Conservation (phyloP, 176 grass and related monocot genomes). For the Zoysia japonica region DNA sequence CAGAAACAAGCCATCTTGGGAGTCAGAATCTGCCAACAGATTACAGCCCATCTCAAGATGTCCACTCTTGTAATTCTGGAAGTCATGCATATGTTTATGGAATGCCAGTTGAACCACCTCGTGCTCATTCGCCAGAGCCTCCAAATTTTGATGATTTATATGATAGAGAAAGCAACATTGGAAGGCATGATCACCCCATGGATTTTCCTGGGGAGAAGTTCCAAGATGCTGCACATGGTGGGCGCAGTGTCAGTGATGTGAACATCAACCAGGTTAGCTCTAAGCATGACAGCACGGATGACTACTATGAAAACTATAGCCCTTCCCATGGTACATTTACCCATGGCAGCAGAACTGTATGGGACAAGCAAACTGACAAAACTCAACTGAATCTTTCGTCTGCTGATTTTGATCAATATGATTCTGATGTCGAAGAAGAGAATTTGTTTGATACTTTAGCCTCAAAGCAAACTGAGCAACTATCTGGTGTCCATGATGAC, state of each 20-base stretch:
- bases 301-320: constrained; percentile 18
- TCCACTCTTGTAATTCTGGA: constrained; percentile 29
- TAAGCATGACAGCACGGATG: constrained; percentile 34
- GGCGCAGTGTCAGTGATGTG: constrained; percentile 12
- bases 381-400: constrained; percentile 39
- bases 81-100: constrained; percentile 25
- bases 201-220: constrained; percentile 47
- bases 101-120: constrained; percentile 33
- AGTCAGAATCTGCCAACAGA: constrained; percentile 37
- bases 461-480: constrained; percentile 51
- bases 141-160: constrained; percentile 40
- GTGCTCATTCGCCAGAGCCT: constrained; percentile 35
- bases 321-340: constrained; percentile 36
- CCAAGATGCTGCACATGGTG: constrained; percentile 28
- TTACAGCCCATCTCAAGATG: constrained; percentile 33
- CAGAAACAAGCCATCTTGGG: constrained; percentile 30
- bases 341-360: constrained; percentile 37
- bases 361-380: constrained; percentile 38
- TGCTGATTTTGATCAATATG: constrained; percentile 66
- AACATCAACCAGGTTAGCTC: constrained; percentile 32
- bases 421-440: constrained; percentile 63
- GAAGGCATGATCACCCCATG: constrained; percentile 27
- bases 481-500: constrained; percentile 26
- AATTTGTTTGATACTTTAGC: constrained; percentile 62
- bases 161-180: constrained; percentile 38